phyloP scores from a whole-genome alignment of 805 yeast species.

The Starmerella apicola region DNA sequence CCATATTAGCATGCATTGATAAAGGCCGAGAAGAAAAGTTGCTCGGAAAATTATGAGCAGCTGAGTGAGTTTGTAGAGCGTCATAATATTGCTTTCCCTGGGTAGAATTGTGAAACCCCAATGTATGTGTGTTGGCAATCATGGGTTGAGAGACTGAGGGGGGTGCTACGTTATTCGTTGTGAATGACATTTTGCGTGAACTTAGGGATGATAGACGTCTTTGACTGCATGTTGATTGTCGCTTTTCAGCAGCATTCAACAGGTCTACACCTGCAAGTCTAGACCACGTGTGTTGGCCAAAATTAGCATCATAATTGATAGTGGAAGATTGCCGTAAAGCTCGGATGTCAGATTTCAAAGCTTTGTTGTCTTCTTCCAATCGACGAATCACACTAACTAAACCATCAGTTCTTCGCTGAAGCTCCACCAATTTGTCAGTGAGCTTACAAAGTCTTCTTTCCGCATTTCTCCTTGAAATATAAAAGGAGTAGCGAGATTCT shows the following conservation, averaged over 20 bases:
- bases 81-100: too few relatives aligned
- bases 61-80: too few relatives aligned
- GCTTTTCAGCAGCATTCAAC: neutral
- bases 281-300: conserved; percentile 5
- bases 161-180: neutral
- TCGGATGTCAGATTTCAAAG: conserved; percentile 5
- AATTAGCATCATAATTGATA: neutral
- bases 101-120: too few relatives aligned
- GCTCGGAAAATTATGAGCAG: too few relatives aligned
- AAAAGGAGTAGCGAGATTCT: neutral
- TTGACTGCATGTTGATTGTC: conserved; percentile 2
- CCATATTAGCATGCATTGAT: neutral
- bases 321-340: neutral
- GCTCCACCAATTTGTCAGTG: neutral
- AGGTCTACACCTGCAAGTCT: conserved; percentile 8
- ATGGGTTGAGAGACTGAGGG: too few relatives aligned
- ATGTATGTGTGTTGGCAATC: too few relatives aligned
- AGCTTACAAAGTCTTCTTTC: conserved; percentile 1
- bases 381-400: conserved; percentile 3
- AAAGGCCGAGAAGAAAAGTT: neutral
- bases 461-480: conserved; percentile 3
- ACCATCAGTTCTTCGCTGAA: neutral
- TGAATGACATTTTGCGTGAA: conserved; percentile 2
- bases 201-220: conserved; percentile 6
- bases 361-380: conserved; percentile 12